Conservation (phyloP, 139 green algal genomes). For the Coelastrella sp. region DNA sequence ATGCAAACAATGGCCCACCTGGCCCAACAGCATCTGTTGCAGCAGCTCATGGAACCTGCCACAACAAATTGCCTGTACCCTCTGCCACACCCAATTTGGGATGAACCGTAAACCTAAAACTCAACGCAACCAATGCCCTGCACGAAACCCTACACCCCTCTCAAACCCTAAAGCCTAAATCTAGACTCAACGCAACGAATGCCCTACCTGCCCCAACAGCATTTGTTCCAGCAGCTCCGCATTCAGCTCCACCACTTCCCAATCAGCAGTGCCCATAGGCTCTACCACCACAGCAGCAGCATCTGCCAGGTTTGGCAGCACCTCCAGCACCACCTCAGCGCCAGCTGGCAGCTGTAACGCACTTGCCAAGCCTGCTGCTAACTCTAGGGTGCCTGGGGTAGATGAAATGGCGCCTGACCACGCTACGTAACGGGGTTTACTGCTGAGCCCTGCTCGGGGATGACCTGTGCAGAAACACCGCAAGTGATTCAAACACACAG, state of each 20-base stretch:
- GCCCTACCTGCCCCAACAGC: conserved; percentile 73
- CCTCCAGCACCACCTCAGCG: conserved; percentile 27
- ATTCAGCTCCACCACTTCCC: conserved; percentile 90
- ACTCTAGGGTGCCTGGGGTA: conserved; percentile 22
- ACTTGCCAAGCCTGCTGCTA: conserved; percentile 37
- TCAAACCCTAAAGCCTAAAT: no score
- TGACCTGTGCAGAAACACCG: no score
- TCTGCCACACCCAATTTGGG: no score
- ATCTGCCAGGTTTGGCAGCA: conserved; percentile 23
- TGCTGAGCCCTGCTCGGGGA: background rate
- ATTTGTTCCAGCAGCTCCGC: conserved; percentile 81
- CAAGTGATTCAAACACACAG: no score
- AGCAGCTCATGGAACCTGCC: background rate
- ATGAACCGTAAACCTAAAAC: no score
- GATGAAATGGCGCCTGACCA: background rate
- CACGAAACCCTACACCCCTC: no score
- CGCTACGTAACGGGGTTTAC: background rate
- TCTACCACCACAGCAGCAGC: conserved; percentile 54
- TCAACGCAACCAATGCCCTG: no score
- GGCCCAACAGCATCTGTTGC: background rate
- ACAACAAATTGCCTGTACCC: background rate
- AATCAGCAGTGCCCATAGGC: conserved; percentile 73
- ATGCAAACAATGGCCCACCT: no score
- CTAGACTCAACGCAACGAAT: no score
- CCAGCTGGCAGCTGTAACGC: conserved; percentile 39